Percentiles rank a stretch among this genome's conserved stretches.
Conservation (phyloP, 257 asterid species). For the Linaria vulgaris region DNA sequence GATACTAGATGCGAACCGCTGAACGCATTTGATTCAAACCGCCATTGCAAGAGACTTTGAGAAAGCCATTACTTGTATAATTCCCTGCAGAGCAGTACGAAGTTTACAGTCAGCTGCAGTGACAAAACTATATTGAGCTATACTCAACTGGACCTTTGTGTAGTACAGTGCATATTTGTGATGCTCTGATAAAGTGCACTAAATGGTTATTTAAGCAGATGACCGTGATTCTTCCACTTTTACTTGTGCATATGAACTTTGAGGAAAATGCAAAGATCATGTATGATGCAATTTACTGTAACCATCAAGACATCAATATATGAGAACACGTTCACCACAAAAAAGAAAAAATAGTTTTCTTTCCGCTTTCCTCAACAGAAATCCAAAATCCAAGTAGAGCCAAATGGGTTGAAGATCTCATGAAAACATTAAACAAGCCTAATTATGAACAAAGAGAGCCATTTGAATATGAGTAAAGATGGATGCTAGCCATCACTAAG, state of each 20-base stretch:
- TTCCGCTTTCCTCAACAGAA: background rate
- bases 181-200: background rate
- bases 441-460: background rate
- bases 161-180: background rate
- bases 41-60: constrained; percentile 64
- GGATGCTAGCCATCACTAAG: constrained; percentile 1
- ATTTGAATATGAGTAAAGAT: background rate
- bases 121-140: constrained; percentile 3
- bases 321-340: background rate
- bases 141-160: background rate
- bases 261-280: background rate
- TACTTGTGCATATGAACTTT: background rate
- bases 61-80: constrained; percentile 61
- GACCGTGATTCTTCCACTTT: constrained; percentile 5
- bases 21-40: constrained; percentile 87
- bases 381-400: background rate
- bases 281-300: background rate
- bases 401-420: background rate
- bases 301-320: background rate
- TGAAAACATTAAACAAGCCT: constrained; percentile 4
- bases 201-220: constrained; percentile 6
- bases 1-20: constrained; percentile 54
- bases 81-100: constrained; percentile 36
- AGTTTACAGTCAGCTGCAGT: constrained; percentile 5
- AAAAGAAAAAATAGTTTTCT: background rate